Conservation (phyloP, 331 rosid genomes). For the Quercus tomentella region DNA sequence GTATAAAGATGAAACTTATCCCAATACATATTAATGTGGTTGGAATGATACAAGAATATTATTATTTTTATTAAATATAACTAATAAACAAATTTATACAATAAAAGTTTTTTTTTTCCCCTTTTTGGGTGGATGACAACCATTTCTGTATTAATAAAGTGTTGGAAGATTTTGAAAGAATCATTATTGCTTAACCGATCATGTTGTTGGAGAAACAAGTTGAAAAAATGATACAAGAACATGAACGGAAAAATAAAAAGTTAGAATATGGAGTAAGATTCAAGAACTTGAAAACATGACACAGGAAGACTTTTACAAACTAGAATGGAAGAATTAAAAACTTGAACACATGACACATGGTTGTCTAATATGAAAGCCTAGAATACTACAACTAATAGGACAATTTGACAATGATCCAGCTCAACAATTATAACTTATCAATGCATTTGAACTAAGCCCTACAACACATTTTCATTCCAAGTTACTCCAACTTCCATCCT, state of each 20-base stretch:
- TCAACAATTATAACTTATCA: conserved; percentile 69
- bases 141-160: conserved; percentile 59
- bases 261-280: no score
- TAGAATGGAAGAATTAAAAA: no score
- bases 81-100: no score
- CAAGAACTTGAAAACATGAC: no score
- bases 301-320: no score
- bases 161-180: conserved; percentile 64
- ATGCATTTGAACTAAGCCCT: conserved; percentile 86
- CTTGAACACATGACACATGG: conserved; percentile 21
- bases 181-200: conserved; percentile 66
- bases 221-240: conserved; percentile 54
- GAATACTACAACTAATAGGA: conserved; percentile 51
- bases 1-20: no score
- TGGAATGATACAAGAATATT: no score
- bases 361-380: conserved; percentile 66
- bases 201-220: conserved; percentile 64
- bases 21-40: no score
- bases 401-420: conserved; percentile 74
- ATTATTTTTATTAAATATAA: no score
- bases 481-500: conserved; percentile 52
- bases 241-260: no score
- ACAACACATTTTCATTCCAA: conserved; percentile 60
- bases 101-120: no score
- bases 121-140: conserved; percentile 50